Conservation (phyloP, 352 stramenopile species). For the Aphanomyces astaci region DNA sequence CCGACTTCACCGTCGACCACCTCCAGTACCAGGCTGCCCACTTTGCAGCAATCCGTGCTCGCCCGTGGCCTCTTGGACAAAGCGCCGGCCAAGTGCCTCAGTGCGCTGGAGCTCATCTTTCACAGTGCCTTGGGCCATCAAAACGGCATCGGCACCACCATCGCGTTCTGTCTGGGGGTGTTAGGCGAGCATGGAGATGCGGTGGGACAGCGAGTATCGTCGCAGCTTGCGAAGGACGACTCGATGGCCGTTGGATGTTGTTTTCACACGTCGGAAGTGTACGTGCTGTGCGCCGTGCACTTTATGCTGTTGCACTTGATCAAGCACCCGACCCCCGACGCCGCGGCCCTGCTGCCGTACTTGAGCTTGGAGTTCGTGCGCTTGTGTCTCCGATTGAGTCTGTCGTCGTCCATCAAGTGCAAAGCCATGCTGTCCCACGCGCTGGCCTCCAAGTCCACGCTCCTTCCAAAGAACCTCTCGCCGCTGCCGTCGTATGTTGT, state of each 20-base stretch:
- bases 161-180: constrained; percentile 49
- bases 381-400: constrained; percentile 46
- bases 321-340: constrained; percentile 38
- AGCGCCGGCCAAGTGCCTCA: constrained; percentile 36
- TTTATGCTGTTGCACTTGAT: constrained; percentile 56
- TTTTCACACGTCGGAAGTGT: constrained; percentile 37
- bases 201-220: constrained; percentile 34
- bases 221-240: constrained; percentile 10
- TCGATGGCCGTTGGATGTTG: background rate
- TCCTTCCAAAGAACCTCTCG: constrained; percentile 28
- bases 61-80: constrained; percentile 38
- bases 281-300: constrained; percentile 51
- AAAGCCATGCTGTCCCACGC: constrained; percentile 1
- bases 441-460: background rate
- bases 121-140: constrained; percentile 8
- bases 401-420: background rate
- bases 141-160: constrained; percentile 35
- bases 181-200: constrained; percentile 34
- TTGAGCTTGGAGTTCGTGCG: constrained; percentile 46
- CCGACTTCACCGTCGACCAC: no score
- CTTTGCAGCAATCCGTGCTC: constrained; percentile 35
- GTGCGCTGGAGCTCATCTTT: constrained; percentile 41
- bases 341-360: constrained; percentile 35
- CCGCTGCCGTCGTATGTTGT: constrained; percentile 23
- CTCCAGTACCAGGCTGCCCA: no score